Base-by-base conservation (phyloP, 2,329 filamentous ascomycete genomes). In the Macrophomina pseudophaseolina region DNA sequence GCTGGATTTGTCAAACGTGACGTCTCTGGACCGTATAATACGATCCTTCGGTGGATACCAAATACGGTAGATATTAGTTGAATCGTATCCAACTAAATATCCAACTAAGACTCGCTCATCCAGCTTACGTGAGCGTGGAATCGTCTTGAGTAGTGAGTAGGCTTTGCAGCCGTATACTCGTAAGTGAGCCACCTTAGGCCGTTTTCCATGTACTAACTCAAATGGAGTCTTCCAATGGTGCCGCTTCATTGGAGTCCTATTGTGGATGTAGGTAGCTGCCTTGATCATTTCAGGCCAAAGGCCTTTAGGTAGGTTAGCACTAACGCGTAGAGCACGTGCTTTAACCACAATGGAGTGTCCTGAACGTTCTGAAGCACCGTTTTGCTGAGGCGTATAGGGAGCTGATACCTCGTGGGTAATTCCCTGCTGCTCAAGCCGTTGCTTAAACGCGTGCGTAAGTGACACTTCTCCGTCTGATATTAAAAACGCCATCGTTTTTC, bases 211-310 rank as follows among this genome's bases (percentile, higher is more conserved):
- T 1, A 63, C 66, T 12, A 68, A 58, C 56, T 72, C 35, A 49
- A 67, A 72, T 63, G 53, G 71, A 52, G 70, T 72, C 42, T 69
- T 72, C 70, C 38, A 72, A 5, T 35, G 35, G 5, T 70, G 46
- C 30, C 32, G 12, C 65, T 54, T 12, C 5, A 52, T 68, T 14
- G 67, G 69, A 32, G 68, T 70, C 5, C 68, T 64, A 58, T 71
- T 72, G 38, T 68, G 51, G 14, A 71, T 56, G 33, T 71, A 71
- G 23, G 8, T 65, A 23, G 65, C 65, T 30, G 67, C 42, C 33
- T 66, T 38, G n/a, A 67, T 53, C 14, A 62, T 64, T 58, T 71
- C 60, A 48, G 58, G 66, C 63, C 49, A 51, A 11, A 71, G 69
- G 48, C 1, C 52, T 65, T 52, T 18, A 64, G 16, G 64, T 35